Conservation (phyloP, 352 stramenopile species). For the Pythium volutum region DNA sequence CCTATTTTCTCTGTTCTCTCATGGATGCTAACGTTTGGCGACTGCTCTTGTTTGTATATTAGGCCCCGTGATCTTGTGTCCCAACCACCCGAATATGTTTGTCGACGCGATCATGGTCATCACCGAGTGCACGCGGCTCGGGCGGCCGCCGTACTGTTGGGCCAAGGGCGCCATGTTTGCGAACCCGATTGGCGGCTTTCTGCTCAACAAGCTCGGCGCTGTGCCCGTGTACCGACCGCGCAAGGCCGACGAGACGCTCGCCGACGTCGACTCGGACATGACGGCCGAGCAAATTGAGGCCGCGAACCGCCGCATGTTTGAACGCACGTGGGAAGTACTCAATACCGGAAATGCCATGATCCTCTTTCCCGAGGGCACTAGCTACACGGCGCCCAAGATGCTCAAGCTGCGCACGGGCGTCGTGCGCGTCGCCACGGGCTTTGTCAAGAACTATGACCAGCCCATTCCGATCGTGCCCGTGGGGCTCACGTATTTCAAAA, state of each 20-base stretch:
- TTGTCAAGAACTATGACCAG: conserved; percentile 64
- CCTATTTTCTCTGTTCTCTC: neutral
- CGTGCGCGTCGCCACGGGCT: conserved; percentile 66
- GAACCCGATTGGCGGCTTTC: conserved; percentile 38
- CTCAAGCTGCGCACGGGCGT: conserved; percentile 69
- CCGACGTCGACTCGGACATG: conserved; percentile 66
- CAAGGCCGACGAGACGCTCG: conserved; percentile 37
- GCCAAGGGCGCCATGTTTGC: conserved; percentile 74
- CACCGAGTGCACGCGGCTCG: conserved; percentile 54
- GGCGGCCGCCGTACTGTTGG: conserved; percentile 66
- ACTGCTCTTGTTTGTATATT: neutral
- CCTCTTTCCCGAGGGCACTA: conserved; percentile 77
- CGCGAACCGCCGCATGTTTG: conserved; percentile 70
- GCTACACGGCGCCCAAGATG: conserved; percentile 80
- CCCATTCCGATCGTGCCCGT: conserved; percentile 68
- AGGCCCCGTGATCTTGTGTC: conserved; percentile 73
- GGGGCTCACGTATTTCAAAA: conserved; percentile 83
- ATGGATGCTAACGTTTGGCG: neutral
- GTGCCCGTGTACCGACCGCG: conserved; percentile 69
- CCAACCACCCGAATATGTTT: conserved; percentile 84
- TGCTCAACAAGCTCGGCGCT: conserved; percentile 50
- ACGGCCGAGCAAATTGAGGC: conserved; percentile 54
- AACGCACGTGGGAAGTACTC: conserved; percentile 66
- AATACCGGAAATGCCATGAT: conserved; percentile 65
- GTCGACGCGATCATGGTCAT: conserved; percentile 75